A percentile compares a stretch with the other conserved stretches of the same genome.
Conservation (phyloP, 495 filamentous ascomycete species). For the Trichoderma asperelloides region DNA sequence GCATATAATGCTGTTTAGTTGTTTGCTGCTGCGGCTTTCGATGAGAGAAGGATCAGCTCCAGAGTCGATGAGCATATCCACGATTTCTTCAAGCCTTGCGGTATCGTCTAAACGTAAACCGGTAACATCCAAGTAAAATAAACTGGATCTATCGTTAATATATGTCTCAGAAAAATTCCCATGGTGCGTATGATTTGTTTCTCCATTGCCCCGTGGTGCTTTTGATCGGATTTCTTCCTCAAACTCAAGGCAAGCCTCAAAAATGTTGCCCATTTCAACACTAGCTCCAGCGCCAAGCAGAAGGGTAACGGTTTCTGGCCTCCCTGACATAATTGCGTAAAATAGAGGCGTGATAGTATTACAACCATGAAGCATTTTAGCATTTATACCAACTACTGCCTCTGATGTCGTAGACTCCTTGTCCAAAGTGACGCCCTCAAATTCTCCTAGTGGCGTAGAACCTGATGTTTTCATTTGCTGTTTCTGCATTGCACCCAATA, state of each 20-base stretch:
- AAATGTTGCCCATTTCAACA: slow-evolving; percentile 16
- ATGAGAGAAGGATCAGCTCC: slow-evolving; percentile 2
- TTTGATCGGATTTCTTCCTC: not conserved
- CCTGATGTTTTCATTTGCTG: slow-evolving; percentile 1
- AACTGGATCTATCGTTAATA: too few relatives aligned
- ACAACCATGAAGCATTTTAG: not conserved
- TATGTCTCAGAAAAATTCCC: not conserved
- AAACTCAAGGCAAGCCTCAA: slow-evolving; percentile 12
- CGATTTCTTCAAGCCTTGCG: slow-evolving; percentile 18
- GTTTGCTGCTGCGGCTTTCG: not conserved
- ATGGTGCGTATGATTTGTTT: not conserved
- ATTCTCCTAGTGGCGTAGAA: not conserved
- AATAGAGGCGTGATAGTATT: slow-evolving; percentile 19
- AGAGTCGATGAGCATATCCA: slow-evolving; percentile 14
- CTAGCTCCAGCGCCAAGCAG: slow-evolving; percentile 28
- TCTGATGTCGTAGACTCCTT: not conserved
- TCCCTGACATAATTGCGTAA: slow-evolving; percentile 29
- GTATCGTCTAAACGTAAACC: slow-evolving; percentile 12
- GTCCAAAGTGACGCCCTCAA: not conserved
- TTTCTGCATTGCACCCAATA: slow-evolving; percentile 22
- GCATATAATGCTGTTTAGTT: not conserved
- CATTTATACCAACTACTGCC: not conserved
- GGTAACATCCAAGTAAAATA: not conserved
- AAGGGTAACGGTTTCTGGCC: slow-evolving; percentile 25
- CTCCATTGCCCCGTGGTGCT: not conserved